Evolutionary conservation across 208 protist genomes (phyloP).

Genomic region (Acanthamoeba polyphaga): DNA sequence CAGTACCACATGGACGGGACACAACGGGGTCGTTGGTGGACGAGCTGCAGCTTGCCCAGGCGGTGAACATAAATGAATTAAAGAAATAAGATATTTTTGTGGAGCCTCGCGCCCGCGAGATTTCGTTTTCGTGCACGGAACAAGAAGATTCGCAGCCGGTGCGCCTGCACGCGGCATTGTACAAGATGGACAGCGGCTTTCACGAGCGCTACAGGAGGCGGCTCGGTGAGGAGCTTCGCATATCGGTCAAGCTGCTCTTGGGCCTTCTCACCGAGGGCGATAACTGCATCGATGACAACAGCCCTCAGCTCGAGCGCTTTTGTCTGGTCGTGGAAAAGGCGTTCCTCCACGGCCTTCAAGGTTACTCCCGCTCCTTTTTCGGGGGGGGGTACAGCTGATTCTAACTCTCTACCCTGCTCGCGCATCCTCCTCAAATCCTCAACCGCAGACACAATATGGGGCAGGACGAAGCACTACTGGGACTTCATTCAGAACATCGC

Average conservation of each 20-base stretch:
- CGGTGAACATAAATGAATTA: no score
- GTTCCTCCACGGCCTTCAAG: constrained; percentile 45
- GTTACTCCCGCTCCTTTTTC: neutral
- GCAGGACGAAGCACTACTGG: constrained; percentile 30
- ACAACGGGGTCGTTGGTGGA: no score
- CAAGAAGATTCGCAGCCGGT: no score
- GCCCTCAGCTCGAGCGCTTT: constrained; percentile 53
- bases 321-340: constrained; percentile 52
- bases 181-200: neutral
- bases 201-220: constrained; percentile 26
- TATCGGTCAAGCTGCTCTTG: constrained; percentile 21
- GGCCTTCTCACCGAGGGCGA: neutral
- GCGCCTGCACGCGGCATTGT: neutral
- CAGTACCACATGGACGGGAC: no score
- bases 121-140: neutral
- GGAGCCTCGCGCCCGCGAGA: neutral
- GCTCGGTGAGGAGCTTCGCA: neutral
- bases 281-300: constrained; percentile 44
- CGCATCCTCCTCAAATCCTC: neutral
- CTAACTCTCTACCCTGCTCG: neutral
- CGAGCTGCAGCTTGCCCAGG: no score
- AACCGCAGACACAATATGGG: neutral
- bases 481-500: constrained; percentile 15
- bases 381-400: neutral
- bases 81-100: no score